Base-by-base conservation (phyloP, 176 grass and related monocot genomes). In the Sorghum bicolor region DNA sequence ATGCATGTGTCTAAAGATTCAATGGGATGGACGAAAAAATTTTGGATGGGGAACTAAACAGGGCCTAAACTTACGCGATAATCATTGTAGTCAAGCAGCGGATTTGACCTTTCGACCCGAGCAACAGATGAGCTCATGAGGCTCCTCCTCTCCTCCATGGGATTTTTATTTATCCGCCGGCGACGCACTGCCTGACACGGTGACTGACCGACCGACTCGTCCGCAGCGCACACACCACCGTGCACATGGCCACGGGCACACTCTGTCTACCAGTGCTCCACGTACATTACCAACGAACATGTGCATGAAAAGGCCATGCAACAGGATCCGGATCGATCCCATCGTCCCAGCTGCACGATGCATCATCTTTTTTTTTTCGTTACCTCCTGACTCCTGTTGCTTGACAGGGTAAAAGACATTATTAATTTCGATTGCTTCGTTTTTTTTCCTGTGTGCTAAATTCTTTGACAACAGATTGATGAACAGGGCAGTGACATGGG, bases 11-110 rank as follows among this genome's bases (percentile, higher is more conserved):
- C n/a, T n/a, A n/a, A n/a, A n/a, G n/a, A n/a, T n/a, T n/a, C n/a
- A n/a, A n/a, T n/a, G n/a, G n/a, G n/a, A n/a, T n/a, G n/a, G n/a
- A n/a, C n/a, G n/a, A n/a, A n/a, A n/a, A n/a, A n/a, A n/a, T n/a
- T n/a, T n/a, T n/a, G n/a, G n/a, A n/a, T n/a, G n/a, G n/a, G n/a
- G n/a, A n/a, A n/a, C n/a, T n/a, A n/a, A n/a, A n/a, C n/a, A n/a
- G n/a, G n/a, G n/a, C n/a, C n/a, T n/a, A n/a, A n/a, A n/a, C 61
- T 64, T 64, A 30, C 55, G n/a, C n/a, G 5, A 32, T 66, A 28
- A 81, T 81, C 31, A 63, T 81, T 40, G 5, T 12, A 39, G 82
- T 68, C 77, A 76, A 76, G 39, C n/a, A 52, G 67, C 47, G 40
- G 62, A 31, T 74, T 80, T 80, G 87, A 81, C 82, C 62, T 39